These are phyloP conservation scores for Trichoderma afroharzianum DNA, from an alignment of 2,329 filamentous ascomycete genomes.

Conservation along the genomic window DNA sequence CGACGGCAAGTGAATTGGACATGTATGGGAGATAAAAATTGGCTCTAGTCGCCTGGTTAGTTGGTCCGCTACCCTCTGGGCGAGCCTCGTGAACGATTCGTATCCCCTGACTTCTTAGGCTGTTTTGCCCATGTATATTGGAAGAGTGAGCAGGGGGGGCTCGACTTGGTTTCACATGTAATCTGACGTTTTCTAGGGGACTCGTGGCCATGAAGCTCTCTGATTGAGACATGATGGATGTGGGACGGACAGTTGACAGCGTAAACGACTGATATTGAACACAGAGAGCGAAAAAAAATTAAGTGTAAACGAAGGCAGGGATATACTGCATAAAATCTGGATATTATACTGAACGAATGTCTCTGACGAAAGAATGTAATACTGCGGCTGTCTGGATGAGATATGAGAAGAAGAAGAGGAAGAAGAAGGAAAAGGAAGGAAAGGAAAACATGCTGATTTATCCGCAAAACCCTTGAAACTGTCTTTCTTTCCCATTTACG, in stretches of 20 bases:
- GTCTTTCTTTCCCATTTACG: neutral
- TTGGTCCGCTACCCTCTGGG: neutral
- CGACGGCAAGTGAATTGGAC: slow-evolving; percentile 8
- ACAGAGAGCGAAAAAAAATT: neutral
- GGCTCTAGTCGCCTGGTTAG: neutral
- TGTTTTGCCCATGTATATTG: neutral
- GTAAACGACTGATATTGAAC: neutral
- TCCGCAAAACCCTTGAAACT: neutral
- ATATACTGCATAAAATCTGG: neutral
- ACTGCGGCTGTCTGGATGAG: neutral
- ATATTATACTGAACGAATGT: neutral
- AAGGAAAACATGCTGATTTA: neutral
- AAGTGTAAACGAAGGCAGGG: neutral
- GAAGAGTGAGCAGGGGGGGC: neutral
- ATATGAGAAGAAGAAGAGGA: neutral
- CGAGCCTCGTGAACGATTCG: neutral
- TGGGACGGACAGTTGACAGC: neutral
- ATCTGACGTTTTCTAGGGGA: neutral
- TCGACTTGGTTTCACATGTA: neutral
- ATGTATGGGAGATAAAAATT: neutral
- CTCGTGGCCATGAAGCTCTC: neutral
- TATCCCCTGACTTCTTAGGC: neutral
- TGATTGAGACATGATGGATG: neutral
- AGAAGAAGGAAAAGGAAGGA: neutral
- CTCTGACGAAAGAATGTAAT: neutral